Percentiles rank a stretch among this genome's conserved stretches.
phyloP scores from a whole-genome alignment of 1,284 basidiomycete genomes.

The Farysia itapuensis region DNA sequence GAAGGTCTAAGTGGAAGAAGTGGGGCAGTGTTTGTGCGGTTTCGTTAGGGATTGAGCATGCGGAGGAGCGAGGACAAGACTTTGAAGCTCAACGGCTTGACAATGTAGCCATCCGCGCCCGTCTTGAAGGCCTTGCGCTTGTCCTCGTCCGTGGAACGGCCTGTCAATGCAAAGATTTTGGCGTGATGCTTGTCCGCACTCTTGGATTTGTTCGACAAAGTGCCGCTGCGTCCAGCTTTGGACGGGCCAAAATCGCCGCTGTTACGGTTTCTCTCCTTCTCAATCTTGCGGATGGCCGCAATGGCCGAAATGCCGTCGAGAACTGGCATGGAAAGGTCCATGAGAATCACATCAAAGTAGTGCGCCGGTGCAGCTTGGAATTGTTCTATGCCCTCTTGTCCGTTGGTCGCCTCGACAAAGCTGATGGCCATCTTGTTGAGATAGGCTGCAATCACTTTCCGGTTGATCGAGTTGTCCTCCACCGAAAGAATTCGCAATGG shows the following conservation, averaged over 20 bases:
- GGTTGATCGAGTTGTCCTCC: slow-evolving; percentile 55
- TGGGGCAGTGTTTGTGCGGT: too few relatives aligned
- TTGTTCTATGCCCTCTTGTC: slow-evolving; percentile 42
- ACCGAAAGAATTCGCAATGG: slow-evolving; percentile 45
- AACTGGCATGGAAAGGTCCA: slow-evolving; percentile 90
- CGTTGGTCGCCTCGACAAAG: slow-evolving; percentile 46
- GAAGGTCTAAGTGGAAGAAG: too few relatives aligned
- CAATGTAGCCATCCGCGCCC: slow-evolving; percentile 92
- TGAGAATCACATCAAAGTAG: slow-evolving; percentile 42
- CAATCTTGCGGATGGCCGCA: slow-evolving; percentile 76
- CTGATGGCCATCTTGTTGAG: slow-evolving; percentile 37
- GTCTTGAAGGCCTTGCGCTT: slow-evolving; percentile 86
- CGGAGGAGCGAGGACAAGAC: slow-evolving; percentile 33
- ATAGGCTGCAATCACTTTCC: slow-evolving; percentile 44
- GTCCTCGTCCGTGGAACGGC: slow-evolving; percentile 87
- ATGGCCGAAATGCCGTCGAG: slow-evolving; percentile 85
- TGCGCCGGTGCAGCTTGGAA: slow-evolving; percentile 33
- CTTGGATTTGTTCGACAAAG: slow-evolving; percentile 1
- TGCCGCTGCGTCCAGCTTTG: not conserved
- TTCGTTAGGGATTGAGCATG: slow-evolving; percentile 40
- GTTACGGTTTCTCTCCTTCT: slow-evolving; percentile 64
- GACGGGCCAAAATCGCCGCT: slow-evolving; percentile 1
- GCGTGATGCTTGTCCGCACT: slow-evolving; percentile 21
- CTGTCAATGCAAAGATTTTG: slow-evolving; percentile 86
- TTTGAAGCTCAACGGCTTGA: slow-evolving; percentile 49